These are phyloP conservation scores for Xylaria cubensis DNA, from an alignment of 495 filamentous ascomycete species.

Conservation along the genomic window DNA sequence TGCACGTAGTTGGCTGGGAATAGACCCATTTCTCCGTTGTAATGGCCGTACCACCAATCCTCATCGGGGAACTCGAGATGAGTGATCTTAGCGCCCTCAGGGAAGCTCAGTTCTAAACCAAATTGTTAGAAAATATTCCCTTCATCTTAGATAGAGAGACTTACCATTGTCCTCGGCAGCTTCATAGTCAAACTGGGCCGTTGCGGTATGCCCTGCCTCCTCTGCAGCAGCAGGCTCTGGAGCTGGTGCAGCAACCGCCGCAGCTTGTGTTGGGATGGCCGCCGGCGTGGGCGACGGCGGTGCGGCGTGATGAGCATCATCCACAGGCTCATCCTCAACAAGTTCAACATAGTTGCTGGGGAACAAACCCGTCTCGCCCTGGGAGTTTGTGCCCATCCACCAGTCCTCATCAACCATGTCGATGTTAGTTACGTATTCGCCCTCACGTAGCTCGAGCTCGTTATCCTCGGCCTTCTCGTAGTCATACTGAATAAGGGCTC, in stretches of 20 bases:
- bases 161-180: constrained; percentile 92
- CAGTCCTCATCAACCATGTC: constrained; percentile 98
- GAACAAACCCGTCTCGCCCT: constrained; percentile 87
- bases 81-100: constrained; percentile 81
- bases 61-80: constrained; percentile 90
- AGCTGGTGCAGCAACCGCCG: constrained; percentile 45
- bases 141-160: constrained; percentile 12
- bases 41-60: constrained; percentile 97
- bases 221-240: constrained; percentile 41
- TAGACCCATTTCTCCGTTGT: constrained; percentile 78
- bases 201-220: constrained; percentile 67
- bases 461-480: constrained; percentile 98
- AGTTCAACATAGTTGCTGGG: constrained; percentile 97
- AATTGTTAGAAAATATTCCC: constrained; percentile 31
- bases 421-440: constrained; percentile 90
- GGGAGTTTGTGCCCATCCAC: constrained; percentile 90
- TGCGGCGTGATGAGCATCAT: constrained; percentile 32
- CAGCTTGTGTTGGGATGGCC: constrained; percentile 31
- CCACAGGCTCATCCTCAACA: constrained; percentile 59
- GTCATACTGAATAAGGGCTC: constrained; percentile 87
- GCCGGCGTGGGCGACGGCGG: constrained; percentile 38
- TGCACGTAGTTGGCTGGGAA: constrained; percentile 90
- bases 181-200: constrained; percentile 94
- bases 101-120: constrained; percentile 77
- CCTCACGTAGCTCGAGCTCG: constrained; percentile 89